These are phyloP conservation scores for Rhododendron williamsianum DNA, from an alignment of 148 eudicot genomes.

Conservation along the genomic window DNA sequence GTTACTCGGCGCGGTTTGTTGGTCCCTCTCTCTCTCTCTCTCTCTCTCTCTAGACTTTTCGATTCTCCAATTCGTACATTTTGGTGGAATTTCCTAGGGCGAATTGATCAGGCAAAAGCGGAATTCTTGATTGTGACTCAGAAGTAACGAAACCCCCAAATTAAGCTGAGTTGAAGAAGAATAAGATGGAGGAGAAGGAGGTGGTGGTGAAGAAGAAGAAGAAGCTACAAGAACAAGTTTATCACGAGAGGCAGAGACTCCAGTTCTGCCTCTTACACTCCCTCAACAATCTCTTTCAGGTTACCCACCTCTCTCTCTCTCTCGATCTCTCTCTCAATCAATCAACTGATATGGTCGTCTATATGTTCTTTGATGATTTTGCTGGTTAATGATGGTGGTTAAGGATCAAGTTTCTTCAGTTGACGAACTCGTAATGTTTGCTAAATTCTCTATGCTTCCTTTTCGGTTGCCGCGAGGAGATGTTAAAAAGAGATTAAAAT, in stretches of 20 bases:
- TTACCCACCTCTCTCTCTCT: constrained; percentile 2
- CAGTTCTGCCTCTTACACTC: constrained; percentile 88
- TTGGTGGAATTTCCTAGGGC: not conserved
- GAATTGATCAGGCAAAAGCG: not conserved
- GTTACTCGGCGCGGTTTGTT: not conserved
- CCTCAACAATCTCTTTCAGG: constrained; percentile 98
- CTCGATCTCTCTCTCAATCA: not conserved
- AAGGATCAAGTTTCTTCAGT: not conserved
- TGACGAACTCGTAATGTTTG: not conserved
- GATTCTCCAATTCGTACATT: not conserved
- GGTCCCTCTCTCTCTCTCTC: not conserved
- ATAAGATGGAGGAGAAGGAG: constrained; percentile 28
- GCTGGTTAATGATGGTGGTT: not conserved
- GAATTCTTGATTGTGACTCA: not conserved
- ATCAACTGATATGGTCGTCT: not conserved
- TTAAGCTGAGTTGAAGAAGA: not conserved
- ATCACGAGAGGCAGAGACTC: constrained; percentile 80
- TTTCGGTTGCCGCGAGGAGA: not conserved
- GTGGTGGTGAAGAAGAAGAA: constrained; percentile 9
- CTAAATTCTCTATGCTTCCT: not conserved
- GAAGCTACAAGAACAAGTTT: constrained; percentile 25
- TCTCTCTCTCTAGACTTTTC: not conserved
- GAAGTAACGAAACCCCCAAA: not conserved
- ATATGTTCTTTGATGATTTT: not conserved
- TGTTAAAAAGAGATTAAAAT: not conserved